These are phyloP conservation scores for Hypericum perforatum DNA, from an alignment of 345 rosid species.

Conservation along the genomic window DNA sequence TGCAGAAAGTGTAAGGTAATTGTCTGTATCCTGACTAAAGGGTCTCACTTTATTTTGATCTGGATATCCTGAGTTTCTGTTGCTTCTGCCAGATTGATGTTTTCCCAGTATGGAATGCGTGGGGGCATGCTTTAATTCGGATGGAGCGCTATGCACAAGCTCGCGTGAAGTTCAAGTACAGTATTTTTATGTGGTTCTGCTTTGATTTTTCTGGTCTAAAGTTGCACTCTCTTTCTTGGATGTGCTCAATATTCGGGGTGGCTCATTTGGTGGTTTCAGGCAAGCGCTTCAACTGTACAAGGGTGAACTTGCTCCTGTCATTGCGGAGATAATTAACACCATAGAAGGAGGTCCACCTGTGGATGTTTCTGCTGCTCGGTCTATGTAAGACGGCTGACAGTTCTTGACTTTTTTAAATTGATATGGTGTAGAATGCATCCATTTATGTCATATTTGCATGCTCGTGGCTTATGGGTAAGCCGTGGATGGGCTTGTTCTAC, in stretches of 20 bases:
- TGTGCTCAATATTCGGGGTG: slow-evolving; percentile 3
- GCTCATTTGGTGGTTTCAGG: slow-evolving; percentile 39
- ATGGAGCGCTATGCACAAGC: slow-evolving; percentile 91
- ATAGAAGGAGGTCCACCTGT: slow-evolving; percentile 95
- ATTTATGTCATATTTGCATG: not conserved
- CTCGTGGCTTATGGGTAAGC: no score
- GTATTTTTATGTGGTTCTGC: slow-evolving; percentile 5
- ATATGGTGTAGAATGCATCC: not conserved
- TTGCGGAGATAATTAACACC: slow-evolving; percentile 79
- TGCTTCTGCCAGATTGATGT: slow-evolving; percentile 64
- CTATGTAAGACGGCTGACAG: slow-evolving; percentile 52
- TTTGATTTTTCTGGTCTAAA: not conserved
- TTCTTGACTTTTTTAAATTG: not conserved
- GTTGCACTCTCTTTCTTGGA: not conserved
- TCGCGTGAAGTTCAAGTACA: slow-evolving; percentile 89
- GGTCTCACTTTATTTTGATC: slow-evolving; percentile 13
- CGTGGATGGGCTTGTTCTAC: no score
- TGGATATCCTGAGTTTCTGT: slow-evolving; percentile 7
- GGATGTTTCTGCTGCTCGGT: slow-evolving; percentile 80
- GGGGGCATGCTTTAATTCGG: slow-evolving; percentile 97
- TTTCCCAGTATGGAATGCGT: slow-evolving; percentile 94
- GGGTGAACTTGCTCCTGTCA: slow-evolving; percentile 60
- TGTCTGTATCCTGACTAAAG: slow-evolving; percentile 9
- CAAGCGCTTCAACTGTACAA: slow-evolving; percentile 84
- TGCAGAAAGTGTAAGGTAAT: slow-evolving; percentile 94